Base-by-base conservation (phyloP, 345 rosid species). In the Eucalyptus tenuipes region DNA sequence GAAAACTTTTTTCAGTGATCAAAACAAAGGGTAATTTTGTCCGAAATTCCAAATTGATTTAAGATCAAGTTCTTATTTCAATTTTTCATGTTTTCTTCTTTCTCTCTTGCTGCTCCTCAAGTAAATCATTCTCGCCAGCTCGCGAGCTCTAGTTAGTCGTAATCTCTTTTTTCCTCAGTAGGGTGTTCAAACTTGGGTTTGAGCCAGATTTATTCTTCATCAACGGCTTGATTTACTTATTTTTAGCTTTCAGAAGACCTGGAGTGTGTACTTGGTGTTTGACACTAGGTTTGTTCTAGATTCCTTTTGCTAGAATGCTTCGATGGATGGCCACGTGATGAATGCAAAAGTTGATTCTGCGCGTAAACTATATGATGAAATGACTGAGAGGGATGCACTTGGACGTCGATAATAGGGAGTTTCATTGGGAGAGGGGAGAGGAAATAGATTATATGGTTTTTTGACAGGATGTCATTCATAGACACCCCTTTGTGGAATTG, bases 401-500 rank as follows among this genome's bases (percentile, higher is more conserved):
- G 93, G 90, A 86, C 86, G 44, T 37, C n/a, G 27, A 85, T 86
- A 88, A 52, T 89, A 82, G 40, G 48, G 12, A 71, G 88, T 20
- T 87, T 68, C 52, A 66, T 40, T 68, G n/a, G 40, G 48, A 64
- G 61, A 61, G 93, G 92, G 80, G 89, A 90, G 42, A 87, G 88
- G 88, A 88, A 87, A 68, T 86, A 88, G 47, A 91, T 90, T 14
- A 87, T 45, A 42, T 44, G 53, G 22, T 71, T 92, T 84, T 92
- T 92, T 86, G 90, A 89, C 42, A 61, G 48, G 49, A 92, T 91
- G 91, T 86, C 85, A 8, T 89, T 90, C 55, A 91, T 89, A 91
- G 93, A 90, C 87, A 88, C 92, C 5, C 92, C 92, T 86, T 93
- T 93, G 7, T 92, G 95, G 94, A 92, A 90, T 85, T 90, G 94